These are phyloP conservation scores for Tuber umbilicatum DNA, from an alignment of 495 filamentous ascomycete genomes.

Conservation along the genomic window DNA sequence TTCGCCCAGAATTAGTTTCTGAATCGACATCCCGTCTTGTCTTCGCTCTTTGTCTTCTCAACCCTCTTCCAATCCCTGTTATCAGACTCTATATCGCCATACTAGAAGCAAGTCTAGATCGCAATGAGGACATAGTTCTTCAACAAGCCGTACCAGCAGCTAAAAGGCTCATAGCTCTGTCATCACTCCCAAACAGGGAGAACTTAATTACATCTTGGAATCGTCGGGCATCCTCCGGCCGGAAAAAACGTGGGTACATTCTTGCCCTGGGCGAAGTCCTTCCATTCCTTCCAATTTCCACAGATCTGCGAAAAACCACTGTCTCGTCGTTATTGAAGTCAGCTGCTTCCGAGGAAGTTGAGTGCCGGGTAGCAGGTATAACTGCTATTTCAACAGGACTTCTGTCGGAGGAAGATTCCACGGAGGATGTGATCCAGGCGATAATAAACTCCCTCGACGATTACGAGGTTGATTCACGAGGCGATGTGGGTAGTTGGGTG, in stretches of 20 bases:
- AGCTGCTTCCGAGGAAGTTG: conserved; percentile 31
- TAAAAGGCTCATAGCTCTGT: conserved; percentile 45
- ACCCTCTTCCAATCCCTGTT: conserved; percentile 8
- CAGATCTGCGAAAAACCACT: conserved; percentile 47
- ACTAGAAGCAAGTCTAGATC: conserved; percentile 45
- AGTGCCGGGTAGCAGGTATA: conserved; percentile 34
- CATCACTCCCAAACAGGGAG: conserved; percentile 28
- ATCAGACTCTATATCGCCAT: conserved; percentile 38
- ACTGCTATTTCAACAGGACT: conserved; percentile 23
- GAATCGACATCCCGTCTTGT: conserved; percentile 59
- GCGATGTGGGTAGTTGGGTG: conserved; percentile 81
- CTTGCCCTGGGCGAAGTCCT: conserved; percentile 32
- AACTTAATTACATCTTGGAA: conserved; percentile 28
- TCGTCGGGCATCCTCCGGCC: conserved; percentile 7
- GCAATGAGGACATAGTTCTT: conserved; percentile 49
- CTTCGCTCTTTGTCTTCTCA: conserved; percentile 42
- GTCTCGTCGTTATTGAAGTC: conserved; percentile 42
- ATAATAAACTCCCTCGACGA: conserved; percentile 63
- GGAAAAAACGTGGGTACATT: conserved; percentile 27
- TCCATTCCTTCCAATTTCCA: conserved; percentile 40
- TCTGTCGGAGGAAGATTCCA: neutral
- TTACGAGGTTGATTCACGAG: conserved; percentile 77
- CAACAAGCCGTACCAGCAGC: conserved; percentile 48
- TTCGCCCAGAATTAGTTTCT: conserved; percentile 63
- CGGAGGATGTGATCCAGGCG: conserved; percentile 43